Base-by-base conservation (phyloP, 2,329 filamentous ascomycete species). In the Chaetomium olivaceum region DNA sequence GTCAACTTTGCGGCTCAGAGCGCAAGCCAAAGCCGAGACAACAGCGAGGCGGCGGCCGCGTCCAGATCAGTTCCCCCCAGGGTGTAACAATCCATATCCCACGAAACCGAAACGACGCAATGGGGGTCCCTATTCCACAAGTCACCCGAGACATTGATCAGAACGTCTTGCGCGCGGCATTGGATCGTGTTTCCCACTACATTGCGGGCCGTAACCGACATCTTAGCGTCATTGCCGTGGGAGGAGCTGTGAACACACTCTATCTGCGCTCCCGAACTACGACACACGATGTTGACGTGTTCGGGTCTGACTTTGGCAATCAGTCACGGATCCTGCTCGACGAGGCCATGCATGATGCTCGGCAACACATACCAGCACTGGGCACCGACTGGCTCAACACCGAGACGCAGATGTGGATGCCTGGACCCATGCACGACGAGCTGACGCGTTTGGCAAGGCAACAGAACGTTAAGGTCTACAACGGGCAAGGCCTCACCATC, bases 311-410 rank as follows among this genome's bases (percentile, higher is more conserved):
- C 31, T 21, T 57, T 25, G 54, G 54, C 12, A 57, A 57, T 21
- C 7, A 57, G 54, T 57, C 54, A 4, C 19, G 54, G n/a, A 39
- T 57, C 8, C 31, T 57, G 2, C 54, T 57, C 33, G 54, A 57
- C 54, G 54, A 11, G n/a, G 54, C 54, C 31, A 57, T 57, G 31
- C 31, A 57, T 21, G 54, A 57, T 21, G 54, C 54, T 11, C 54
- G 43, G 31, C 54, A 57, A 14, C 54, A 57, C 6, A 43, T 57
- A 4, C n/a, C 54, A 12, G 54, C 3, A 9, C 21, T 57, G 19
- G 54, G 54, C 54, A 57, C 54, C 54, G 54, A 57, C 54, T 57
- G 54, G 31, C 54, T 57, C 31, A 57, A 57, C 54, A 57, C 54
- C 31, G 54, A 57, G 54, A 57, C 54, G 54, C 54, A 57, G 54